Evolutionary conservation across 345 rosid species (phyloP).

Genomic region (Salix koriyanagi): DNA sequence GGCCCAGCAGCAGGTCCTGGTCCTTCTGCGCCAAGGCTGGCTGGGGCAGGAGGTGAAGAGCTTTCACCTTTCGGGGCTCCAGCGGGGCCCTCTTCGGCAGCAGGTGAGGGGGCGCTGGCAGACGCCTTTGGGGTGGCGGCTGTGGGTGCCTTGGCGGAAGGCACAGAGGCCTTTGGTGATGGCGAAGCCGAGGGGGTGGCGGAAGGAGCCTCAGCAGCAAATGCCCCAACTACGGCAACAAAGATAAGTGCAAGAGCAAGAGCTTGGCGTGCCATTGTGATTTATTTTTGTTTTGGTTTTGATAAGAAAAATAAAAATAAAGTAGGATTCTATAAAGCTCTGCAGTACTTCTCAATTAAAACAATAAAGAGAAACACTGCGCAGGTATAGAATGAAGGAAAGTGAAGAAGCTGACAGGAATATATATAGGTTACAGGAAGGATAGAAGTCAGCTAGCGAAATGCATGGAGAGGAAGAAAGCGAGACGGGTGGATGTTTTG

Average conservation of each 20-base stretch:
- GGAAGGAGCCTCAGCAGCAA: constrained; percentile 18
- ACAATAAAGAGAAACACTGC: constrained; percentile 24
- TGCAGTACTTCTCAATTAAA: constrained; percentile 20
- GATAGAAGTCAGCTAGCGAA: constrained; percentile 3
- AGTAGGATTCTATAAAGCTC: neutral
- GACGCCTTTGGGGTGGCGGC: neutral
- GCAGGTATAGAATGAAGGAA: constrained; percentile 8
- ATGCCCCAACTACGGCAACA: constrained; percentile 26
- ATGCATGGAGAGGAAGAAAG: neutral
- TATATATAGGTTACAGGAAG: neutral
- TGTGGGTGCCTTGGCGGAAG: constrained; percentile 2
- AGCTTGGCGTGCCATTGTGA: constrained; percentile 26
- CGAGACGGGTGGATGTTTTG: neutral
- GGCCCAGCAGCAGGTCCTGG: constrained; percentile 8
- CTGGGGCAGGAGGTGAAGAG: constrained; percentile 24
- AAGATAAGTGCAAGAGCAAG: constrained; percentile 22
- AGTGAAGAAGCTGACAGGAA: neutral
- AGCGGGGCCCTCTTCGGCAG: neutral
- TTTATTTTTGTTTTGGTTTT: neutral
- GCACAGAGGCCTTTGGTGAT: neutral
- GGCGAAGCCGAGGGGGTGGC: constrained; percentile 7
- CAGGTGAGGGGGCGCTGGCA: constrained; percentile 1
- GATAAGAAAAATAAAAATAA: too few species aligned
- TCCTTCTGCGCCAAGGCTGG: neutral
- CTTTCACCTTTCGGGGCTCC: constrained; percentile 1